Evolutionary conservation across 2,329 filamentous ascomycete genomes (phyloP).

Genomic region (Nothomitra cinnamomea): DNA sequence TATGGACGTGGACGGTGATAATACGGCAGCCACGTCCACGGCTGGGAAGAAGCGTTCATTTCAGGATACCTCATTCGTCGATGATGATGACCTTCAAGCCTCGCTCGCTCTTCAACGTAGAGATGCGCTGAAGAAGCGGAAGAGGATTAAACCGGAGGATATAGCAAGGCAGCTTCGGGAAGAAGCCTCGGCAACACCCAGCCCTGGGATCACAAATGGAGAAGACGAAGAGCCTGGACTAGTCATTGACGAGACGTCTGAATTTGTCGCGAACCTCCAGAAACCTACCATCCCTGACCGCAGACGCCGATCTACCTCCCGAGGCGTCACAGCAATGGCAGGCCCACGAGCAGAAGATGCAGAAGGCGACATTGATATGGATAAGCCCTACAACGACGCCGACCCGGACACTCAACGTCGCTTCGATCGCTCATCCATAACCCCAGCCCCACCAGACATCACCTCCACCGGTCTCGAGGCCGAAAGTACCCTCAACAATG

Average conservation of each 20-base stretch:
- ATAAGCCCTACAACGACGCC: slow-evolving; percentile 32
- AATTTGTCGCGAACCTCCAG: slow-evolving; percentile 78
- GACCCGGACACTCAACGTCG: slow-evolving; percentile 26
- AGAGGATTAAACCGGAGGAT: slow-evolving; percentile 72
- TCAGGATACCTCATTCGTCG: slow-evolving; percentile 54
- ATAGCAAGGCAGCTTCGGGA: slow-evolving; percentile 63
- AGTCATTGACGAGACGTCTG: slow-evolving; percentile 88
- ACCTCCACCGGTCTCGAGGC: slow-evolving; percentile 63
- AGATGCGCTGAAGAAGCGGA: slow-evolving; percentile 78
- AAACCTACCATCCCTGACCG: slow-evolving; percentile 43
- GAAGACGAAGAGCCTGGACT: slow-evolving; percentile 45
- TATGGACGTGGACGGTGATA: slow-evolving; percentile 60
- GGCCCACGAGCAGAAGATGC: slow-evolving; percentile 20
- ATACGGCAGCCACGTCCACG: slow-evolving; percentile 16
- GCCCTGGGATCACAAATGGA: slow-evolving; percentile 34
- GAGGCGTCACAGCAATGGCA: neutral
- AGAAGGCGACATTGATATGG: slow-evolving; percentile 37
- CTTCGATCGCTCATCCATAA: slow-evolving; percentile 28
- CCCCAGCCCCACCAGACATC: slow-evolving; percentile 28
- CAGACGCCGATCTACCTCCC: slow-evolving; percentile 6
- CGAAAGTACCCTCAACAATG: slow-evolving; percentile 61
- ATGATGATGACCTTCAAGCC: slow-evolving; percentile 85
- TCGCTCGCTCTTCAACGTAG: slow-evolving; percentile 69
- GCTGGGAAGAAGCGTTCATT: slow-evolving; percentile 44
- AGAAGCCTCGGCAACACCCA: slow-evolving; percentile 34